phyloP scores from a whole-genome alignment of 306 rosid genomes.

The Rubus idaeus region DNA sequence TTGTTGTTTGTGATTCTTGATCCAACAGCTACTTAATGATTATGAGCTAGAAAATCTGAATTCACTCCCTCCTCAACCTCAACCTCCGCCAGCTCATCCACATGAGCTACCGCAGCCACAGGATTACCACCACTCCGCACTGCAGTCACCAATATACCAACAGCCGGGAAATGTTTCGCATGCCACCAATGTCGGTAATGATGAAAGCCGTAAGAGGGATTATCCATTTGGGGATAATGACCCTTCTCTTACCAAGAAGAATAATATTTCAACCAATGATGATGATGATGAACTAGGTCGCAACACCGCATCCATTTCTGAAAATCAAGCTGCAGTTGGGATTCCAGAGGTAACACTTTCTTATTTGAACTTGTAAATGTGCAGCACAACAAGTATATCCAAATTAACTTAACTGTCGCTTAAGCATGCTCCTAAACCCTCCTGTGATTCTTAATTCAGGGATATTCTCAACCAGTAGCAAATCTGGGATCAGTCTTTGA shows the following conservation, averaged over 20 bases:
- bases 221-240: background rate
- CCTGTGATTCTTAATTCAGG: slow-evolving; percentile 32
- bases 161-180: background rate
- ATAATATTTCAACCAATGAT: background rate
- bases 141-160: background rate
- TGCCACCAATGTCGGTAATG: background rate
- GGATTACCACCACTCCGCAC: background rate
- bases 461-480: background rate
- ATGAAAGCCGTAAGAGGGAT: background rate
- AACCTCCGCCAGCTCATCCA: background rate
- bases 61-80: background rate
- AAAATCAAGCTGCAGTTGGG: background rate
- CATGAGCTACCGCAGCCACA: background rate
- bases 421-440: too few relatives aligned
- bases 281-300: background rate
- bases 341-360: slow-evolving; percentile 29
- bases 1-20: slow-evolving; percentile 16
- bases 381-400: slow-evolving; percentile 2
- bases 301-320: background rate
- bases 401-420: slow-evolving; percentile 14
- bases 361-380: background rate
- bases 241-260: background rate
- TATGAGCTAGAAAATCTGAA: background rate
- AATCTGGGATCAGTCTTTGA: background rate
- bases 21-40: slow-evolving; percentile 12